Percentiles rank a stretch among this genome's conserved stretches.
Evolutionary conservation across 179 eudicot species (phyloP).

Genomic region (Silene coronaria): DNA sequence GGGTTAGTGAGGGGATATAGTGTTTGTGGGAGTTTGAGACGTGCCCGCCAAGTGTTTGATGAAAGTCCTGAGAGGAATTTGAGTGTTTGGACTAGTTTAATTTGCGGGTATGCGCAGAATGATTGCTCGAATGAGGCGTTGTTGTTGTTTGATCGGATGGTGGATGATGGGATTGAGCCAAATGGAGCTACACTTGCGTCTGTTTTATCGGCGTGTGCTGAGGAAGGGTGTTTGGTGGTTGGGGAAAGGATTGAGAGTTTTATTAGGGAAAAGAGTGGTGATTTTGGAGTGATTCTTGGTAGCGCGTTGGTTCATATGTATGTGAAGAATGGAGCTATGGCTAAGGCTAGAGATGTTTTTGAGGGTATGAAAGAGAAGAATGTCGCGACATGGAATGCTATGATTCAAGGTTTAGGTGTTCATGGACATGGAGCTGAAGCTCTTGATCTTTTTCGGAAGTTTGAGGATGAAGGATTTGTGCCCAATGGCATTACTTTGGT

Average conservation of each 20-base stretch:
- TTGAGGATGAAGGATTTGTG: constrained; percentile 30
- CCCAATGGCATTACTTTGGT: constrained; percentile 59
- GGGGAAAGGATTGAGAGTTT: constrained; percentile 50
- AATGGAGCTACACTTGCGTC: constrained; percentile 60
- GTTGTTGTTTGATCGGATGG: constrained; percentile 51
- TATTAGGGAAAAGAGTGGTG: constrained; percentile 38
- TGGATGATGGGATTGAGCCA: constrained; percentile 47
- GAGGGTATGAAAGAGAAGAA: constrained; percentile 48
- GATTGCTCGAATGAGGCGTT: constrained; percentile 40
- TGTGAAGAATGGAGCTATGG: constrained; percentile 55
- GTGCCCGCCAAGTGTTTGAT: constrained; percentile 58
- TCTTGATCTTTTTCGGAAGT: constrained; percentile 34
- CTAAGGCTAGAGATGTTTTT: constrained; percentile 44
- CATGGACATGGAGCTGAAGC: constrained; percentile 68
- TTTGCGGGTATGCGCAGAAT: constrained; percentile 73
- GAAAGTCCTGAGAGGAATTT: constrained; percentile 47
- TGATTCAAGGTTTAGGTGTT: constrained; percentile 71
- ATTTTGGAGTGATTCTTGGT: constrained; percentile 54
- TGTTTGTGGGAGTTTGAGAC: constrained; percentile 25
- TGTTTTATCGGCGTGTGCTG: constrained; percentile 72
- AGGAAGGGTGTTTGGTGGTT: constrained; percentile 51
- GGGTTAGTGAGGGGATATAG: constrained; percentile 51
- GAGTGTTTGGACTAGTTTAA: constrained; percentile 72
- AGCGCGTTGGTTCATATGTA: constrained; percentile 79
- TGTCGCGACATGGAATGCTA: constrained; percentile 63